These are phyloP conservation scores for Alloteropsis semialata DNA, from an alignment of 176 grass and related monocot genomes.

Conservation along the genomic window DNA sequence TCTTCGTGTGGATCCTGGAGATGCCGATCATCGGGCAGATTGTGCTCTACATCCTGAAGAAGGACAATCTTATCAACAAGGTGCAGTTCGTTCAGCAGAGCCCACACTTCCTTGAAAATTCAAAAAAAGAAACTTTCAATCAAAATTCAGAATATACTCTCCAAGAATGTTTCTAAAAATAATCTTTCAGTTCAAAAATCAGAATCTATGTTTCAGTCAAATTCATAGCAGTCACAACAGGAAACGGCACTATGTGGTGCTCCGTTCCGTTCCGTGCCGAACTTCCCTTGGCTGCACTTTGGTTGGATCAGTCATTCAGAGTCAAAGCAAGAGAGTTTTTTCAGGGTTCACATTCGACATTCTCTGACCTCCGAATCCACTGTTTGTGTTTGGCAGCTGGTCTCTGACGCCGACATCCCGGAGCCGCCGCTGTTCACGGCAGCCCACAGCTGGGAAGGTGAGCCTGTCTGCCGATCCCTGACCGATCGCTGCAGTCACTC, in stretches of 20 bases:
- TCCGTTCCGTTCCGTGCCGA: too few species aligned
- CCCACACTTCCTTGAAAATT: neutral
- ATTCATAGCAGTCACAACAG: neutral
- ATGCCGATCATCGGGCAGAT: constrained; percentile 57
- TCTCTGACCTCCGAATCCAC: neutral
- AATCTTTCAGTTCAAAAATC: neutral
- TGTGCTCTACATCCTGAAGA: constrained; percentile 72
- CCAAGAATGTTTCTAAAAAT: too few species aligned
- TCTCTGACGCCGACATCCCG: constrained; percentile 69
- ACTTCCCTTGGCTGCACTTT: neutral
- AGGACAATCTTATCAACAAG: constrained; percentile 96
- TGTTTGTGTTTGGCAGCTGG: constrained; percentile 69
- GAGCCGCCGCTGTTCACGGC: constrained; percentile 79
- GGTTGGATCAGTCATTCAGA: neutral
- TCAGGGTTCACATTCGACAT: neutral
- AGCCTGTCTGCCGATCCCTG: neutral
- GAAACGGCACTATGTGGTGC: neutral
- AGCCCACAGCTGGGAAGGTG: constrained; percentile 73
- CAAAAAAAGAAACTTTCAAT: neutral
- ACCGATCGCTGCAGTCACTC: neutral
- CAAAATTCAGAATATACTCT: too few species aligned
- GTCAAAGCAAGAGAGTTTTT: neutral
- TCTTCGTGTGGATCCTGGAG: constrained; percentile 94
- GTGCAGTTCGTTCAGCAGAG: constrained; percentile 16
- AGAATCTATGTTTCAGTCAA: neutral